Evolutionary conservation across 257 asterid species (phyloP).

Genomic region (Solanum bulbocastanum): DNA sequence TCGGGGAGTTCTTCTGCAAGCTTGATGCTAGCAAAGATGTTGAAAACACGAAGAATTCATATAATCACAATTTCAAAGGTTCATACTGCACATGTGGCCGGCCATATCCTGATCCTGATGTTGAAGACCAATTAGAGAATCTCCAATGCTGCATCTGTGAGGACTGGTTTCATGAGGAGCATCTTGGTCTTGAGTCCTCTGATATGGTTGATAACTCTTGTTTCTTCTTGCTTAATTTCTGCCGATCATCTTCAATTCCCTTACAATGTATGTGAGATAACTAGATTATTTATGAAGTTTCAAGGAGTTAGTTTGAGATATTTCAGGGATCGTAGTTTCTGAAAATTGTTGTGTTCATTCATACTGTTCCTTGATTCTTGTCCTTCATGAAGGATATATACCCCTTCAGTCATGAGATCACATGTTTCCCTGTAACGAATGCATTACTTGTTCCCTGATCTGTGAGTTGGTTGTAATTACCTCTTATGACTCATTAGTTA

Average conservation of each 20-base stretch:
- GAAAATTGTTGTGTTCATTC: not conserved
- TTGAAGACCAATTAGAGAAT: slow-evolving; percentile 88
- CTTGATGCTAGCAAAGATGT: slow-evolving; percentile 72
- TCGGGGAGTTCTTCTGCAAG: slow-evolving; percentile 85
- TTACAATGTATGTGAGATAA: not conserved
- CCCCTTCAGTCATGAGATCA: not conserved
- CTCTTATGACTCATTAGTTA: not conserved
- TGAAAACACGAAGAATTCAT: slow-evolving; percentile 53
- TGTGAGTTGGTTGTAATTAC: not conserved
- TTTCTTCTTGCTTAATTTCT: not conserved
- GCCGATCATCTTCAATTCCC: not conserved
- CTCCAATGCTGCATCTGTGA: slow-evolving; percentile 92
- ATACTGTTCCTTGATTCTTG: not conserved
- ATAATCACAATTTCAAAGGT: slow-evolving; percentile 92
- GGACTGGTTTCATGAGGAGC: slow-evolving; percentile 99
- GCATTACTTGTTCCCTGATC: not conserved
- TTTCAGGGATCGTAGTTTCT: not conserved
- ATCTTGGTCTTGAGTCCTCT: slow-evolving; percentile 57
- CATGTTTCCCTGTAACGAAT: not conserved
- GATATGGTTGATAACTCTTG: slow-evolving; percentile 45
- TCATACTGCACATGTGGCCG: slow-evolving; percentile 88
- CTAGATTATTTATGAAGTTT: not conserved
- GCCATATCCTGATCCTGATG: slow-evolving; percentile 91
- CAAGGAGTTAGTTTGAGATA: not conserved
- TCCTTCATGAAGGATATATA: not conserved